These are phyloP conservation scores for Colletotrichum liriopes DNA, from an alignment of 2,329 filamentous ascomycete genomes.

Conservation along the genomic window DNA sequence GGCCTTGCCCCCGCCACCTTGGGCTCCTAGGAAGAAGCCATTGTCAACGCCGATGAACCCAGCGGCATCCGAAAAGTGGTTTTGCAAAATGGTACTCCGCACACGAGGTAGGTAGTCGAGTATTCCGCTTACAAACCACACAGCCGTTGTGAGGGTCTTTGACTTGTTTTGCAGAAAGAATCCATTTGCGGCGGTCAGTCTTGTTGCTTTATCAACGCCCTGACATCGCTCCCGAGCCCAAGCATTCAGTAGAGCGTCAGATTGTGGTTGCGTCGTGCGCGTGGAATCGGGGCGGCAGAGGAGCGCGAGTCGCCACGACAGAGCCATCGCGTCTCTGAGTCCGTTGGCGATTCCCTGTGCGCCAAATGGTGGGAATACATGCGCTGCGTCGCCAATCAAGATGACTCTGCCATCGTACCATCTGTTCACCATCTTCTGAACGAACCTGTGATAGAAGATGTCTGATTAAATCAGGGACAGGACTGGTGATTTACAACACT, in stretches of 20 bases:
- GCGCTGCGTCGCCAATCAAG: constrained; percentile 65
- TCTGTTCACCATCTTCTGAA: too few species aligned
- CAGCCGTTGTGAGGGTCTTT: not conserved
- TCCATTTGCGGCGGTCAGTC: not conserved
- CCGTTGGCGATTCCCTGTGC: constrained; percentile 54
- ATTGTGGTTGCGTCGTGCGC: not conserved
- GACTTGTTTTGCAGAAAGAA: constrained; percentile 9
- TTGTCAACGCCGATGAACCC: constrained; percentile 33
- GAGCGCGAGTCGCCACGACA: constrained; percentile 52
- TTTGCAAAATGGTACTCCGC: constrained; percentile 20
- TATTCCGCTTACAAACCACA: constrained; percentile 21
- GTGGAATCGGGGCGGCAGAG: constrained; percentile 1
- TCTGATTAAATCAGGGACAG: too few species aligned
- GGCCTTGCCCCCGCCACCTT: constrained; percentile 22
- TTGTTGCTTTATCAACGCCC: constrained; percentile 40
- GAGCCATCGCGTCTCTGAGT: constrained; percentile 52
- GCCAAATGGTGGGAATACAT: constrained; percentile 65
- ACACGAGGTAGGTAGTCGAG: constrained; percentile 8
- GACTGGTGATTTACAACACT: too few species aligned
- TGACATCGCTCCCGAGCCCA: constrained; percentile 45
- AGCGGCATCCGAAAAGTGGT: constrained; percentile 22
- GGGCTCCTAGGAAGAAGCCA: constrained; percentile 26
- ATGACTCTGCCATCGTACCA: constrained; percentile 44
- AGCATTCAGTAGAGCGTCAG: constrained; percentile 19
- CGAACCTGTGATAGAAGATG: too few species aligned